Evolutionary conservation across 768 basidiomycete species (phyloP), one percentile per base, ranked within the genome.

Genomic region (Hypholoma sublateritium): DNA sequence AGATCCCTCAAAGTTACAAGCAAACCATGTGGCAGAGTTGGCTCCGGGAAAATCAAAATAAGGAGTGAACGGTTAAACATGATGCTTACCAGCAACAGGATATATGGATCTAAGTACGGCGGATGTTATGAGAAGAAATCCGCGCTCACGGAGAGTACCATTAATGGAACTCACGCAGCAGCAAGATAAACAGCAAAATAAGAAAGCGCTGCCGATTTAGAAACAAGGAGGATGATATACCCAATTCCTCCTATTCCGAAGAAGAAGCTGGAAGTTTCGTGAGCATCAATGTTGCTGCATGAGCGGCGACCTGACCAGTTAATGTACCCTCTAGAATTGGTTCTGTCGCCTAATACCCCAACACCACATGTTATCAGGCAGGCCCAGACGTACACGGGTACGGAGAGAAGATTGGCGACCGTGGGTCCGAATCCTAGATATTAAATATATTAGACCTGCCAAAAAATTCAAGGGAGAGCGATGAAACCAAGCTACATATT

Each of bases 331-430:
- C 87, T 75, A 39, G 72, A 75, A n/a, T 81, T 81, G n/a, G 79
- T 70, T 6, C 79, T 77, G 64, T 90, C 89, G 19, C 86, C 86
- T n/a, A 83, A 60, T 54, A 85, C 74, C 12, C 89, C 89, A 48
- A 89, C 71, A 25, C 73, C 56, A 58, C 81, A 78, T 3, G 90
- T 91, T 62, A 88, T 71, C 35, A 88, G 66, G 60, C 88, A 88
- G n/a, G 85, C 83, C 81, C 86, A 89, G 4, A 78, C 81, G 63
- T 91, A 91, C 22, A 91, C 86, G 1, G 90, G 89, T 1, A 91
- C 88, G 0, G 87, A 88, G n/a, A 93, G 74, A 13, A 92, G 68
- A 65, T 92, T 91, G 2, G 89, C 88, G 24, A 74, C 70, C 1
- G 87, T 90, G 12, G 87, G 83, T 28, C 72, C 69, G 71, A 80